Percentiles rank a stretch among this genome's conserved stretches.
These are phyloP conservation scores for Darksidea phi DNA, from an alignment of 495 filamentous ascomycete genomes.

Conservation along the genomic window DNA sequence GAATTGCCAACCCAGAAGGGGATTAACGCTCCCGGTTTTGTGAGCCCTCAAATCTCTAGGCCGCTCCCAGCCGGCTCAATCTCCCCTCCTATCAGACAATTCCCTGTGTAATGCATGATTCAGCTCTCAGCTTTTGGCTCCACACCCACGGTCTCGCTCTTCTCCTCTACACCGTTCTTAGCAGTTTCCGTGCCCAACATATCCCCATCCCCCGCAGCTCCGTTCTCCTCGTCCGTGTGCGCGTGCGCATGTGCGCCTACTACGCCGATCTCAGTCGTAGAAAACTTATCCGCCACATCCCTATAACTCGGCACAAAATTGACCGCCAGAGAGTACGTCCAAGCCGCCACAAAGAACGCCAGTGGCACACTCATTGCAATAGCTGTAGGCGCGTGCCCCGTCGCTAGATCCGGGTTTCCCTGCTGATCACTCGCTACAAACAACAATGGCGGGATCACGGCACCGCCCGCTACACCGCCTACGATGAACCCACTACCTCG, in stretches of 20 bases:
- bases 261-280: constrained; percentile 54
- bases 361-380: constrained; percentile 59
- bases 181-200: too few species aligned
- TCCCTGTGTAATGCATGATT: too few species aligned
- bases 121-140: too few species aligned
- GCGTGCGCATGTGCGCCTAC: constrained; percentile 37
- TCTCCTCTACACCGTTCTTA: too few species aligned
- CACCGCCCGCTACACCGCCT: constrained; percentile 56
- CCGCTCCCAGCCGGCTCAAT: too few species aligned
- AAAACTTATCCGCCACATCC: constrained; percentile 59
- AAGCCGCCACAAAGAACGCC: constrained; percentile 58
- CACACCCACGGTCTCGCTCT: too few species aligned
- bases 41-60: too few species aligned
- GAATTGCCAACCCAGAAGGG: too few species aligned
- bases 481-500: constrained; percentile 58
- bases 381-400: constrained; percentile 41
- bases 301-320: constrained; percentile 64
- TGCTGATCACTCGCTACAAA: constrained; percentile 52
- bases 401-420: constrained; percentile 22
- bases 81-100: too few species aligned
- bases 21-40: too few species aligned
- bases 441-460: constrained; percentile 53
- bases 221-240: constrained; percentile 37
- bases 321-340: constrained; percentile 59
- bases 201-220: too few species aligned